Percentiles rank a stretch among this genome's conserved stretches.
Conservation (phyloP, 495 filamentous ascomycete species). For the Letharia lupina region DNA sequence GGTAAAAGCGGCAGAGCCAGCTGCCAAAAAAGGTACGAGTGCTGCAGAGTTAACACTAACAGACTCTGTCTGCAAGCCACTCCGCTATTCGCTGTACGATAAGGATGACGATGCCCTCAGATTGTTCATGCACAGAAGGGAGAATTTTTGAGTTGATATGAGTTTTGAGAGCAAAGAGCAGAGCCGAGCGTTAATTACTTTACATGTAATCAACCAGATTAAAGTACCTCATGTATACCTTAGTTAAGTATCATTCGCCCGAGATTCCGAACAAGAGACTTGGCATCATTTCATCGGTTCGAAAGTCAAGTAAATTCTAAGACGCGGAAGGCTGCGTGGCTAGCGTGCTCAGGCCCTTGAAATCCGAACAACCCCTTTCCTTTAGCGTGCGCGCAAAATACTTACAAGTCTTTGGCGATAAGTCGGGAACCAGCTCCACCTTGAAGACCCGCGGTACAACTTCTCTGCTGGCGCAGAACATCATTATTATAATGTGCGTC, state of each 20-base stretch:
- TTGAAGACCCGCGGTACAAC: not conserved
- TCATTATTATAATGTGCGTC: not conserved
- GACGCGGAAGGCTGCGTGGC: not conserved
- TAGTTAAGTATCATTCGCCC: no score
- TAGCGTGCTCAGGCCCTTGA: not conserved
- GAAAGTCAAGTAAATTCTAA: no score
- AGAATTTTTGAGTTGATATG: no score
- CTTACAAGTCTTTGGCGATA: not conserved
- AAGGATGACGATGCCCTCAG: not conserved
- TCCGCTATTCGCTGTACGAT: not conserved
- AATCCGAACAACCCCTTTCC: not conserved
- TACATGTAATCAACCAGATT: no score
- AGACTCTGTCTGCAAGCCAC: not conserved
- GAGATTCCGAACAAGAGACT: no score
- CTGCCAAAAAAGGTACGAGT: not conserved
- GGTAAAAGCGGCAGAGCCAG: not conserved
- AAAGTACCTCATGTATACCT: no score
- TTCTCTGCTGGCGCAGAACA: not conserved
- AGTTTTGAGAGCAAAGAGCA: no score
- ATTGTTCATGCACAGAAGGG: no score
- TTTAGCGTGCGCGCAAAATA: not conserved
- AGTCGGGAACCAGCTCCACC: no score
- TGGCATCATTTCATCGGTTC: no score
- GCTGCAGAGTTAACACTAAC: not conserved
- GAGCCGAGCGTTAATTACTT: no score